These are phyloP conservation scores for Lojkania enalia DNA, from an alignment of 2,329 filamentous ascomycete genomes.

Conservation along the genomic window DNA sequence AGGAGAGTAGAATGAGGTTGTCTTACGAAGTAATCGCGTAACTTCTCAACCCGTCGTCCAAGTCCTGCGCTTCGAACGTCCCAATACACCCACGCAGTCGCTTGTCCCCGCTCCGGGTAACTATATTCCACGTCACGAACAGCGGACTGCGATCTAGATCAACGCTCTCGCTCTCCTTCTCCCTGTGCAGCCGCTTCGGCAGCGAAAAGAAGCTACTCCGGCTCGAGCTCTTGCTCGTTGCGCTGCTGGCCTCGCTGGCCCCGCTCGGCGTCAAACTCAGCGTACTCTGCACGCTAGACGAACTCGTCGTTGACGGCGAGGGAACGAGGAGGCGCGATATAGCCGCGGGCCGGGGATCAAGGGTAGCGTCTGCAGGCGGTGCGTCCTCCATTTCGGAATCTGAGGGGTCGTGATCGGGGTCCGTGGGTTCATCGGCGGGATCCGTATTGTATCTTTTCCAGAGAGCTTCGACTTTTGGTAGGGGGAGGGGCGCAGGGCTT, in stretches of 20 bases:
- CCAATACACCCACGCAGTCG: slow-evolving; percentile 91
- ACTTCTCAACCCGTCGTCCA: slow-evolving; percentile 71
- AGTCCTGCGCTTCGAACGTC: slow-evolving; percentile 79
- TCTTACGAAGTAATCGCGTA: slow-evolving; percentile 80
- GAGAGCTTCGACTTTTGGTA: slow-evolving; percentile 70
- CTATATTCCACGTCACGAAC: slow-evolving; percentile 93
- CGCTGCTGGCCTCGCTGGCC: slow-evolving; percentile 49
- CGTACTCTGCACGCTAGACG: slow-evolving; percentile 53
- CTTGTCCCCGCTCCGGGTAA: slow-evolving; percentile 62
- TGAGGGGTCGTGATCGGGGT: slow-evolving; percentile 36
- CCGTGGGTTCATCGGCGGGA: slow-evolving; percentile 17
- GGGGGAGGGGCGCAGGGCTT: slow-evolving; percentile 65
- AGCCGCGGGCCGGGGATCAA: slow-evolving; percentile 42
- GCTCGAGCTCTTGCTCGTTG: slow-evolving; percentile 45
- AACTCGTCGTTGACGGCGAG: slow-evolving; percentile 46
- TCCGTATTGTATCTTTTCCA: slow-evolving; percentile 60
- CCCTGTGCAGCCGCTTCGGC: slow-evolving; percentile 23
- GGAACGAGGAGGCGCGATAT: slow-evolving; percentile 50
- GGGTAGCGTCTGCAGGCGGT: slow-evolving; percentile 11
- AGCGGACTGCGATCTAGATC: slow-evolving; percentile 63
- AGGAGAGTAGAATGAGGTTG: neutral
- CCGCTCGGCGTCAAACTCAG: slow-evolving; percentile 51
- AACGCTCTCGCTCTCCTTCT: slow-evolving; percentile 13
- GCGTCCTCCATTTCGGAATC: slow-evolving; percentile 13
- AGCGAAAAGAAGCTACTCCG: slow-evolving; percentile 40